Evolutionary conservation across 371 early-diverging fungal species (phyloP), one percentile per base, ranked within the genome.

Genomic region (Chytridium lagenaria): DNA sequence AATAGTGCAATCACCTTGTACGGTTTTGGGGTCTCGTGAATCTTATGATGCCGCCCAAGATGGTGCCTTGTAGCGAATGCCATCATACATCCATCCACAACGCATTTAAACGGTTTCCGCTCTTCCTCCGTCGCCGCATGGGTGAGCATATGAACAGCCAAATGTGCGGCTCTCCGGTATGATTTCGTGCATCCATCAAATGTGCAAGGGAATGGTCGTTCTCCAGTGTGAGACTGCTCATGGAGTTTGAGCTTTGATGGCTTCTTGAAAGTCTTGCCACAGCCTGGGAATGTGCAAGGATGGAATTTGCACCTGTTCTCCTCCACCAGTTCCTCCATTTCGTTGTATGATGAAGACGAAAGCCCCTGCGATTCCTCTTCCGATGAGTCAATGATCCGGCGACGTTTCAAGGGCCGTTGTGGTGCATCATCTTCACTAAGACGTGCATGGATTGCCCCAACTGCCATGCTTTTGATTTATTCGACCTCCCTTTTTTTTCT

Each of bases 201-300:
- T 0, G 81, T 69, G 67, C 92, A 92, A 19, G 63, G 52, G 77
- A 84, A 90, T 0, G 90, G 90, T 37, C 88, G 84, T 85, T 90
- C 89, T 22, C 88, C 87, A 1, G 89, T 87, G 78, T 90, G 92
- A 0, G 81, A 72, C 37, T 85, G 83, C 38, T 84, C 80, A 72
- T 92, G 91, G 28, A 87, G 86, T 7, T 40, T 59, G 0, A 90
- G 79, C 67, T 88, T 84, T 15, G 85, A 81, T 0, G 84, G 82
- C 57, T 89, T 90, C 23, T 80, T 75, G 68, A 87, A 92, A 0
- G 79, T 36, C 67, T 89, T 90, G 10, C 63, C 81, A 64, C 92
- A 90, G 0, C 76, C 84, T 1, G 87, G 0, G 90, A 52, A 66
- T 5, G 38, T 30, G 39, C 57, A 55, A 7, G 26, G 16, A 30